phyloP scores from a whole-genome alignment of 2,329 filamentous ascomycete species.

The Trichoderma cornu-damae region DNA sequence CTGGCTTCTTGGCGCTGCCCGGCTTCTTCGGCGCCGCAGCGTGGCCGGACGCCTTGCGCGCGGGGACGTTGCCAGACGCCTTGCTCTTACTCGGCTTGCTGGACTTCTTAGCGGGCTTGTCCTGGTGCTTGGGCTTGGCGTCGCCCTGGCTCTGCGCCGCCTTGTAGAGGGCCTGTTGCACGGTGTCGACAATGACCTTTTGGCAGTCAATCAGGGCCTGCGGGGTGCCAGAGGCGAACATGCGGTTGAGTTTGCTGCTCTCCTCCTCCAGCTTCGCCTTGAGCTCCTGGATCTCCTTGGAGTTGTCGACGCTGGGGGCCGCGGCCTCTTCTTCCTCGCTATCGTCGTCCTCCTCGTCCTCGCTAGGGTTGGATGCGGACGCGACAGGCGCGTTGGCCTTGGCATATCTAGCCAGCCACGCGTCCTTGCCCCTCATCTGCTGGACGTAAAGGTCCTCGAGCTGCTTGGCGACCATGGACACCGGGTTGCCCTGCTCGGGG shows the following conservation, averaged over 20 bases:
- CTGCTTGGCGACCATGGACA: slow-evolving; percentile 65
- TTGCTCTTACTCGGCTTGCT: slow-evolving; percentile 56
- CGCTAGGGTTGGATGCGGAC: slow-evolving; percentile 59
- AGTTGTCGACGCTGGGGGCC: slow-evolving; percentile 38
- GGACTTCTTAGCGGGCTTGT: slow-evolving; percentile 55
- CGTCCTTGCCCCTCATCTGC: slow-evolving; percentile 72
- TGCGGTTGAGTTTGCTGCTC: slow-evolving; percentile 51
- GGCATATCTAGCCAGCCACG: slow-evolving; percentile 74
- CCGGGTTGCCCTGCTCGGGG: slow-evolving; percentile 55
- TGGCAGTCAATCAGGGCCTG: slow-evolving; percentile 51
- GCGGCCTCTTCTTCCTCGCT: slow-evolving; percentile 50
- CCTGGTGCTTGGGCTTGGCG: slow-evolving; percentile 41
- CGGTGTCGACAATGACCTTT: slow-evolving; percentile 56
- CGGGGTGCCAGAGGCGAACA: slow-evolving; percentile 47
- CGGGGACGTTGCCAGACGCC: slow-evolving; percentile 29
- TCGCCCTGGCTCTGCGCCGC: slow-evolving; percentile 61
- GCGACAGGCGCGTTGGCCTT: slow-evolving; percentile 48
- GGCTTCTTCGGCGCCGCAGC: slow-evolving; percentile 34
- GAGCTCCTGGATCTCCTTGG: slow-evolving; percentile 47
- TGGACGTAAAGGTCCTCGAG: slow-evolving; percentile 70
- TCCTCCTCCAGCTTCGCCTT: slow-evolving; percentile 51
- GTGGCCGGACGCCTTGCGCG: slow-evolving; percentile 41
- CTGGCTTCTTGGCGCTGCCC: slow-evolving; percentile 41
- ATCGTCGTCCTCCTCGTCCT: slow-evolving; percentile 68
- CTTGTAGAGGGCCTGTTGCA: slow-evolving; percentile 68